A percentile compares a stretch with the other conserved stretches of the same genome.
Evolutionary conservation across 1,139 yeast genomes (phyloP).

Genomic region (Petasospora rhodanensis): DNA sequence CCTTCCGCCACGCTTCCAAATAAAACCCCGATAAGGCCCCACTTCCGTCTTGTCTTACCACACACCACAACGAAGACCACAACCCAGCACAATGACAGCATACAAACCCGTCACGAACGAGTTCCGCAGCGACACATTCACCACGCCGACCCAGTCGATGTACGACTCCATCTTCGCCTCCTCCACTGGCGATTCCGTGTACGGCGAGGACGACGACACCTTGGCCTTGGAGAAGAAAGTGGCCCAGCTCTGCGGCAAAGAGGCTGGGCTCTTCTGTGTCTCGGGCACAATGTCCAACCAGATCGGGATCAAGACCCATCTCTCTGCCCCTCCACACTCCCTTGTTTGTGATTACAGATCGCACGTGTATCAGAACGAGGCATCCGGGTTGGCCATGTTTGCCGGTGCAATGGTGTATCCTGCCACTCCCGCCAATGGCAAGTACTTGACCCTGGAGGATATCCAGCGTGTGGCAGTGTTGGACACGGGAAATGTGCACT

Average conservation of each 20-base stretch:
- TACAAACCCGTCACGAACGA: constrained; percentile 34
- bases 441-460: constrained; percentile 66
- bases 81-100: not conserved
- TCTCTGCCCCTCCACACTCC: constrained; percentile 70
- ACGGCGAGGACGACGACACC: constrained; percentile 67
- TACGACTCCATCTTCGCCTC: constrained; percentile 51
- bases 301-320: constrained; percentile 63
- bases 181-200: constrained; percentile 81
- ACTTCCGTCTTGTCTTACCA: no score
- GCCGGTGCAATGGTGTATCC: constrained; percentile 85
- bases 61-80: no score
- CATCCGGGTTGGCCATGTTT: constrained; percentile 75
- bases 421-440: constrained; percentile 58
- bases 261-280: constrained; percentile 65
- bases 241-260: constrained; percentile 60
- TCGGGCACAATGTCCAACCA: constrained; percentile 83
- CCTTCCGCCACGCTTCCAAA: no score
- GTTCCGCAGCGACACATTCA: constrained; percentile 86
- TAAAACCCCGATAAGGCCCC: no score
- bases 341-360: constrained; percentile 73
- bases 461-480: constrained; percentile 51
- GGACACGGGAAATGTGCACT: constrained; percentile 64
- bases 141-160: constrained; percentile 82
- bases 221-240: constrained; percentile 52
- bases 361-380: constrained; percentile 69